Percentiles rank a stretch among this genome's conserved stretches.
phyloP scores from a whole-genome alignment of 495 filamentous ascomycete genomes.

The Hypoxylon crocopeplum region DNA sequence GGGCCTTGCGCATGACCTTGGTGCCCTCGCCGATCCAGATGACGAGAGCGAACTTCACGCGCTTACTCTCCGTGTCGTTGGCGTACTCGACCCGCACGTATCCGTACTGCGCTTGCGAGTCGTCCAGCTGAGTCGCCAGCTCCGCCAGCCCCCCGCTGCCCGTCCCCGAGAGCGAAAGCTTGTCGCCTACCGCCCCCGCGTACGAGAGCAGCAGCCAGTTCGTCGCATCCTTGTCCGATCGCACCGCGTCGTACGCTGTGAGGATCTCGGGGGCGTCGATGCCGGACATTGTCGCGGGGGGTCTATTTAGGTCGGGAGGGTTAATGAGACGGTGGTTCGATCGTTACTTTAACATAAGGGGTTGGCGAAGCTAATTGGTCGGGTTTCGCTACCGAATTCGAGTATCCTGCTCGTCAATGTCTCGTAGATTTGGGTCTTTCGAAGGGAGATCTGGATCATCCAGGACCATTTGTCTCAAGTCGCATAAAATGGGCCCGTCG shows the following conservation, averaged over 20 bases:
- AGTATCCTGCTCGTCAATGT: constrained; percentile 15
- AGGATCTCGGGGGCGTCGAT: constrained; percentile 54
- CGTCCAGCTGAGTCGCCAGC: constrained; percentile 52
- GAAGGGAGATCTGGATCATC: background rate
- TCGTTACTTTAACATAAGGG: constrained; percentile 31
- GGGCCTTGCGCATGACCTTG: constrained; percentile 65
- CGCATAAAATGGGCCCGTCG: constrained; percentile 5
- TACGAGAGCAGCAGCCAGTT: constrained; percentile 67
- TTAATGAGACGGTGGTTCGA: constrained; percentile 1
- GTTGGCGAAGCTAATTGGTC: background rate
- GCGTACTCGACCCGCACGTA: constrained; percentile 65
- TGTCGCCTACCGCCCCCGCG: constrained; percentile 52
- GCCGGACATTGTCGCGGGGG: constrained; percentile 48
- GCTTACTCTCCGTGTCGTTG: constrained; percentile 63
- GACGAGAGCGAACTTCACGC: constrained; percentile 65
- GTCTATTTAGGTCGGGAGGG: constrained; percentile 4
- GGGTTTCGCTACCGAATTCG: constrained; percentile 14
- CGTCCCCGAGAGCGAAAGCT: constrained; percentile 53
- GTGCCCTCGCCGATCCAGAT: constrained; percentile 63
- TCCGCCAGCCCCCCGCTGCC: constrained; percentile 60
- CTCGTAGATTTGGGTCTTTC: background rate
- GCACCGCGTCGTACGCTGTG: constrained; percentile 57
- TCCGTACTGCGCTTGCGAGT: constrained; percentile 60
- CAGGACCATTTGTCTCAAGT: constrained; percentile 1
- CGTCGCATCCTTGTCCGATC: constrained; percentile 61